Evolutionary conservation across 331 rosid genomes (phyloP), one percentile per base, ranked within the genome.

Genomic region (Cydonia oblonga): DNA sequence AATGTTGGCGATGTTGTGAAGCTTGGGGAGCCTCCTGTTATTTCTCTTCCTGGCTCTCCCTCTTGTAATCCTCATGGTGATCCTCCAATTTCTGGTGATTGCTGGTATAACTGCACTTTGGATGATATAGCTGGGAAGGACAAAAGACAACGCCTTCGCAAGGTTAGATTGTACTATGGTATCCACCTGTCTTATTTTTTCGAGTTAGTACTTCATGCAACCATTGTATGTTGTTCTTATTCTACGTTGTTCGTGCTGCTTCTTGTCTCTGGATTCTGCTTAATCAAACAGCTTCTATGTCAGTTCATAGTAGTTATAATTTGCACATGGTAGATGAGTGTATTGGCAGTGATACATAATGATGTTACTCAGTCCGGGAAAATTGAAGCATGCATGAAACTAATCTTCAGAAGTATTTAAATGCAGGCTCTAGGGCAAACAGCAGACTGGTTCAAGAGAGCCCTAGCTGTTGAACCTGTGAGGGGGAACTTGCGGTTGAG

Each of bases 61-160:
- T 82, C 90, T 71, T 93, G 98, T 71, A 84, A 89, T 83, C 89
- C 98, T 77, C 88, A 76, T 60, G 81, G 89, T 0, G 85, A 86
- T 74, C 98, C 96, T 81, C 91, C 97, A 66, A 64, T 89, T 51
- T 81, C 85, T 57, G 98, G 96, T 42, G 98, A 93, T 80, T 93
- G 98, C 85, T 93, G 98, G 98, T 93, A 93, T 79, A 93, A 91
- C 83, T 93, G 98, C 84, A 93, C 96, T 57, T 66, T 78, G 61
- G 97, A 93, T 67, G 98, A 93, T 93, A 86, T 93, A 68, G 88
- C 98, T 44, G 86, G 91, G 75, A 93, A 87, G 79, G 98, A 93
- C 85, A 93, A 93, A 85, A 81, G 82, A 32, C 75, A 5, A 66
- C 96, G 96, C 70, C 98, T 93, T 71, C 96, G 86, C 77, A 91